Percentiles rank a stretch among this genome's conserved stretches.
Evolutionary conservation across 768 basidiomycete species (phyloP).

Genomic region (Rubroboletus satanas): DNA sequence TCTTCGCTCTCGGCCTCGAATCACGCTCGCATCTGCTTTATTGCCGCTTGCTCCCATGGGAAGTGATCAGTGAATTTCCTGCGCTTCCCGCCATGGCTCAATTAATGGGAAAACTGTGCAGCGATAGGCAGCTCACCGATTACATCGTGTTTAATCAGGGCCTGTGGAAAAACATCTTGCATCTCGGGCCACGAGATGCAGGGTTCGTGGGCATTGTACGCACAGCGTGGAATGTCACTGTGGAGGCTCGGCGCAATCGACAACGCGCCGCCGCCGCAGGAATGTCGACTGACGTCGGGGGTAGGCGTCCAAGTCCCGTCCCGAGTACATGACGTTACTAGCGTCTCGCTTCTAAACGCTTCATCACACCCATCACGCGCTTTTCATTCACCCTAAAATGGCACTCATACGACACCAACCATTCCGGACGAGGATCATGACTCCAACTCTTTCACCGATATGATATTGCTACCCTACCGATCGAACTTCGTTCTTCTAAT

Average conservation of each 20-base stretch:
- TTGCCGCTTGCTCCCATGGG: slow-evolving; percentile 50
- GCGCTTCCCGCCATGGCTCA: slow-evolving; percentile 55
- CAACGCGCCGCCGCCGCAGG: slow-evolving; percentile 14
- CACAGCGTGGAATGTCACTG: slow-evolving; percentile 71
- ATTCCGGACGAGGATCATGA: slow-evolving; percentile 31
- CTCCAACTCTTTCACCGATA: slow-evolving; percentile 1
- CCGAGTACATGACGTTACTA: slow-evolving; percentile 19
- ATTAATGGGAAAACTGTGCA: slow-evolving; percentile 41
- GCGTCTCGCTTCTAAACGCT: slow-evolving; percentile 7
- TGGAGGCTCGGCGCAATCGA: slow-evolving; percentile 49
- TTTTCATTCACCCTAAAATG: slow-evolving; percentile 22
- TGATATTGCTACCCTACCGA: neutral
- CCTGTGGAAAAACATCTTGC: slow-evolving; percentile 63
- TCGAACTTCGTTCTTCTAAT: slow-evolving; percentile 25
- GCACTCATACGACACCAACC: slow-evolving; percentile 27
- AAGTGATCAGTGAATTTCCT: slow-evolving; percentile 55
- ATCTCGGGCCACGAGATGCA: slow-evolving; percentile 46
- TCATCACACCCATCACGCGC: slow-evolving; percentile 15
- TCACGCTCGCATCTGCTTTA: slow-evolving; percentile 44
- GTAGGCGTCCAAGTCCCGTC: slow-evolving; percentile 4
- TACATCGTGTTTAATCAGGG: slow-evolving; percentile 47
- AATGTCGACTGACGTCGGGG: slow-evolving; percentile 12
- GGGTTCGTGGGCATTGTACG: slow-evolving; percentile 46
- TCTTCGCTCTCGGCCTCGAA: slow-evolving; percentile 56
- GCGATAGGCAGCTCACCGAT: slow-evolving; percentile 32